These are phyloP conservation scores for Cucurbita moschata DNA, from an alignment of 306 rosid genomes.

Conservation along the genomic window DNA sequence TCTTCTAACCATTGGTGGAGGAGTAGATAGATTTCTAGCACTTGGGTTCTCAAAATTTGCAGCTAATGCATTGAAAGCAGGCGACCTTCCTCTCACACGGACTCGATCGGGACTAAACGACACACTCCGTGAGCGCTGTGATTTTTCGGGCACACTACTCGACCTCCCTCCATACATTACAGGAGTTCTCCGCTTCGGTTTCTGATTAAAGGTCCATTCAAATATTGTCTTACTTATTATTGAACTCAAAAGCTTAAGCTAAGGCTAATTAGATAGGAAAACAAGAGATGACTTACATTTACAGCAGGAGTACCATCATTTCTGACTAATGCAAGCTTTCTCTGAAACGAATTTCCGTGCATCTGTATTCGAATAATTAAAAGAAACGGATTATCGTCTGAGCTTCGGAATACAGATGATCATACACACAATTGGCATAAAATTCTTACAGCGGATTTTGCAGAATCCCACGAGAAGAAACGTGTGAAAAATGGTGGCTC, in stretches of 20 bases:
- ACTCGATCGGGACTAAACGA: constrained; percentile 85
- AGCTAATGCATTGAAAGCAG: constrained; percentile 89
- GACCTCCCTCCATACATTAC: constrained; percentile 81
- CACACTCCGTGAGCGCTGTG: constrained; percentile 91
- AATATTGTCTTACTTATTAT: not conserved
- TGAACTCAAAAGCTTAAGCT: not conserved
- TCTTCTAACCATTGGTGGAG: constrained; percentile 79
- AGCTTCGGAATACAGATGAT: not conserved
- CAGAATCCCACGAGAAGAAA: constrained; percentile 88
- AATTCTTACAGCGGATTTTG: constrained; percentile 62
- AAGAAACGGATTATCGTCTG: constrained; percentile 4
- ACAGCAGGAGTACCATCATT: constrained; percentile 46
- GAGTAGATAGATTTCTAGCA: constrained; percentile 86
- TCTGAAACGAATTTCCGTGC: constrained; percentile 91
- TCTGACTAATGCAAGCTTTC: constrained; percentile 64
- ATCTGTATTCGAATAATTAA: constrained; percentile 37
- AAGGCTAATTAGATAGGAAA: not conserved
- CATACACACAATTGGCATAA: not conserved
- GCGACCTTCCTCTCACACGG: constrained; percentile 95
- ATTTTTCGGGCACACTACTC: constrained; percentile 52
- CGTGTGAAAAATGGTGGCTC: constrained; percentile 97
- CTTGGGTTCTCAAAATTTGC: constrained; percentile 69
- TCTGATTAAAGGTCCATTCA: constrained; percentile 27
- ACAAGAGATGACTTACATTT: constrained; percentile 30
- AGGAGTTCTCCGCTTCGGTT: constrained; percentile 71